A percentile compares a stretch with the other conserved stretches of the same genome.
phyloP scores from a whole-genome alignment of 345 rosid genomes.

The Lagerstroemia speciosa region DNA sequence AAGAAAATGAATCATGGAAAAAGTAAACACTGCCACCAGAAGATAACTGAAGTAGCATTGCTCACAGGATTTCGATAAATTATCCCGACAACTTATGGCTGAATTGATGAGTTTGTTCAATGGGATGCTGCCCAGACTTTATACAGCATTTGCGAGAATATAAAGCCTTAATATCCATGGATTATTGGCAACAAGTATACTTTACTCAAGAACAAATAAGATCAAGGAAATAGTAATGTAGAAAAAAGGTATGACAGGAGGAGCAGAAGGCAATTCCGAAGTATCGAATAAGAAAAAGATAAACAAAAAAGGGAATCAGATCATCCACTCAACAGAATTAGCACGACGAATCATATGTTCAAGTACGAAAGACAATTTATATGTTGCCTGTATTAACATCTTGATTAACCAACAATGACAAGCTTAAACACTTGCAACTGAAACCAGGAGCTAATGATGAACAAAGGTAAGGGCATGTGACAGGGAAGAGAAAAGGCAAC shows the following conservation, averaged over 20 bases:
- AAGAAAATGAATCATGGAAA: neutral
- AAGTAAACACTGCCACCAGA: no score
- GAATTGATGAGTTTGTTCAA: neutral
- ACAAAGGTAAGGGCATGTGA: neutral
- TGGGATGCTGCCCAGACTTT: neutral
- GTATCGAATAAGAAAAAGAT: neutral
- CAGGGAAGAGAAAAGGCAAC: neutral
- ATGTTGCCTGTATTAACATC: neutral
- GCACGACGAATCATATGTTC: neutral
- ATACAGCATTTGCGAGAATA: no score
- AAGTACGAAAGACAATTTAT: neutral
- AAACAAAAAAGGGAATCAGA: neutral
- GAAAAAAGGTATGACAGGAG: no score
- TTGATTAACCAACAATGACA: neutral
- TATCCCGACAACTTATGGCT: neutral
- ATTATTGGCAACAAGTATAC: neutral
- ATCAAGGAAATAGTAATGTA: neutral
- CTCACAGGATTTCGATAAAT: neutral
- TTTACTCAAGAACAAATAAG: no score
- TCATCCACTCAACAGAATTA: neutral
- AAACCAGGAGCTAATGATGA: neutral
- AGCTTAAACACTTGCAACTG: neutral
- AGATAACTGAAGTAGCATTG: neutral
- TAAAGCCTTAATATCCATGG: neutral
- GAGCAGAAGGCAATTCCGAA: neutral